Evolutionary conservation across 257 asterid species (phyloP).

Genomic region (Nicotiana otophora): DNA sequence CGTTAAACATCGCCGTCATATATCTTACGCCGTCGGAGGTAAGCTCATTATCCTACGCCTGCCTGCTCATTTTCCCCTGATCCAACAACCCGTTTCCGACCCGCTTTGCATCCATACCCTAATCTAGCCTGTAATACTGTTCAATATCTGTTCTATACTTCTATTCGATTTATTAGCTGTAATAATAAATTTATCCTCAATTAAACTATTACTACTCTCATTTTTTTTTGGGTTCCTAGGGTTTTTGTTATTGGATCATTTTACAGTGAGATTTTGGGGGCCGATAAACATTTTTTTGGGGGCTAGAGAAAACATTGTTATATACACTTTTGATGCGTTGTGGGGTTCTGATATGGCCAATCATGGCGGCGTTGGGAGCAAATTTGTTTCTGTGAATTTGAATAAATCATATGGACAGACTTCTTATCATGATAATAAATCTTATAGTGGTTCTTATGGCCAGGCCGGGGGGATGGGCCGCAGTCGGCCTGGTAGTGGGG

Average conservation of each 20-base stretch:
- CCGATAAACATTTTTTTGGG: conserved; percentile 20
- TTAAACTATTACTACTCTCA: neutral
- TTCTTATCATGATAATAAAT: conserved; percentile 41
- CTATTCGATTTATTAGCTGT: conserved; percentile 19
- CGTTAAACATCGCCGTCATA: conserved; percentile 37
- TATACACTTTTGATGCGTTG: conserved; percentile 69
- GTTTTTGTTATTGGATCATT: conserved; percentile 18
- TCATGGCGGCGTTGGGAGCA: conserved; percentile 58
- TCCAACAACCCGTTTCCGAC: conserved; percentile 11
- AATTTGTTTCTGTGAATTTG: conserved; percentile 76
- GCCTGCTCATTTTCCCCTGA: neutral
- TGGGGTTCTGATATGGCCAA: conserved; percentile 71
- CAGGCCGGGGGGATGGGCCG: conserved; percentile 40
- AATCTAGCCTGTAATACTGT: neutral
- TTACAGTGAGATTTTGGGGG: conserved; percentile 39
- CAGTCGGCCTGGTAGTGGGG: conserved; percentile 52
- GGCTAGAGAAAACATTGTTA: conserved; percentile 27
- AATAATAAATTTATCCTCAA: neutral
- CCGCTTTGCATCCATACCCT: conserved; percentile 6
- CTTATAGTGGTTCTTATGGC: conserved; percentile 56
- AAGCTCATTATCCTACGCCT: conserved; percentile 24
- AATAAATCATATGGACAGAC: conserved; percentile 86
- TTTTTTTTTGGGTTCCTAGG: conserved; percentile 19
- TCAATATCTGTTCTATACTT: neutral
- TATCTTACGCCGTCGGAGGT: conserved; percentile 52